Percentiles rank a stretch among this genome's conserved stretches.
These are phyloP conservation scores for Articulospora tetracladia DNA, from an alignment of 495 filamentous ascomycete species.

Conservation along the genomic window DNA sequence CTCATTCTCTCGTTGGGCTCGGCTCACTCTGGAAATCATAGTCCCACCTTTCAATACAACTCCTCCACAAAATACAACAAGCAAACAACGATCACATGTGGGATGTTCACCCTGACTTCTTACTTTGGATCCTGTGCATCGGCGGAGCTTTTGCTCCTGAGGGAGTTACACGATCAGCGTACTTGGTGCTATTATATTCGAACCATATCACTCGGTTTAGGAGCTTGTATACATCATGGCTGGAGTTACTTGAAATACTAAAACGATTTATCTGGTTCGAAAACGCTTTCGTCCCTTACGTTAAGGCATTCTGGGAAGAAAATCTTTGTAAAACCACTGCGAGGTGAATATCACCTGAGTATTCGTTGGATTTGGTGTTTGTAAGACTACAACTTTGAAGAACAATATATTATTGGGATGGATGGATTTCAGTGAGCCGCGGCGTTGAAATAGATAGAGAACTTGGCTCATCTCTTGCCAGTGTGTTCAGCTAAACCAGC, in stretches of 20 bases:
- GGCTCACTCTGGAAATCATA: constrained; percentile 14
- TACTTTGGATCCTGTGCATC: constrained; percentile 35
- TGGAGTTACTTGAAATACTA: constrained; percentile 26
- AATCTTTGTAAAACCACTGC: neutral
- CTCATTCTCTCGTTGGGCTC: constrained; percentile 10
- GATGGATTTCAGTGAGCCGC: too few relatives aligned
- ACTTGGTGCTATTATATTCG: constrained; percentile 26
- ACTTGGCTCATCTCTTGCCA: too few relatives aligned
- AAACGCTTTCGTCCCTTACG: constrained; percentile 29
- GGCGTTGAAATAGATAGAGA: too few relatives aligned
- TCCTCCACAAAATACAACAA: constrained; percentile 30
- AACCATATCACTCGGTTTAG: constrained; percentile 20
- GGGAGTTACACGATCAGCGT: constrained; percentile 29
- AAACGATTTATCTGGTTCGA: constrained; percentile 39
- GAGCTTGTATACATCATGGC: constrained; percentile 19
- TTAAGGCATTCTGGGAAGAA: constrained; percentile 32
- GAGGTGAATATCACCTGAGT: too few relatives aligned
- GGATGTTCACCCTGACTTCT: constrained; percentile 27
- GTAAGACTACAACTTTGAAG: too few relatives aligned
- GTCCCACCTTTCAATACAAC: constrained; percentile 32
- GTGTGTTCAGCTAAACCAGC: too few relatives aligned
- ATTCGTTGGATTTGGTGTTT: too few relatives aligned
- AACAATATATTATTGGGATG: too few relatives aligned
- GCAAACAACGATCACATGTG: constrained; percentile 25
- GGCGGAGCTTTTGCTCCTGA: constrained; percentile 36